Percentiles rank a stretch among this genome's conserved stretches.
Conservation (phyloP, 805 yeast genomes). For the Komagataella phaffii region DNA sequence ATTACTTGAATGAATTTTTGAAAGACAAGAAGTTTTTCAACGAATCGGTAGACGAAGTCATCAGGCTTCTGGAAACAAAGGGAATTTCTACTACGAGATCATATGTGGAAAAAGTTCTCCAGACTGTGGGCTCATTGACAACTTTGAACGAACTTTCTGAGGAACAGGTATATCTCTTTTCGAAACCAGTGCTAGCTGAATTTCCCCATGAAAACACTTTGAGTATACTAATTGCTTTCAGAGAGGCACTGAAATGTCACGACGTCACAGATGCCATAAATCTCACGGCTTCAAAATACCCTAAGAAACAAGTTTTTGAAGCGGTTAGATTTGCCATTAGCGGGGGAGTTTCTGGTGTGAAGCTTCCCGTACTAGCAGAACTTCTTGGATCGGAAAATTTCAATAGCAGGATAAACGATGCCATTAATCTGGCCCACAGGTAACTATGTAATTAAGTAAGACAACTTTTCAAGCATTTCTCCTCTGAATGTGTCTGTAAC, state of each 20-base stretch:
- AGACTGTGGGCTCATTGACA: conserved; percentile 30
- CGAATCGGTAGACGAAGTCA: conserved; percentile 20
- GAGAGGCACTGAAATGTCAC: conserved; percentile 1
- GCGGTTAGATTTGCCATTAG: conserved; percentile 54
- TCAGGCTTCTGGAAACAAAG: conserved; percentile 7
- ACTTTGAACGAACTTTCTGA: conserved; percentile 37
- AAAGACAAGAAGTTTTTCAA: conserved; percentile 21
- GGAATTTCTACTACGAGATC: conserved; percentile 12
- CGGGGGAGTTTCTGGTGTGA: conserved; percentile 59
- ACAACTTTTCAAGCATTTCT: not conserved
- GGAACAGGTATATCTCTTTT: conserved; percentile 35
- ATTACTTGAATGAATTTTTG: conserved; percentile 37
- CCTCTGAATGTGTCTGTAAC: conserved; percentile 11
- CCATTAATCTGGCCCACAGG: not conserved
- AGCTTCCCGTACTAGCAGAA: conserved; percentile 41
- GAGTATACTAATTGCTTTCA: conserved; percentile 4
- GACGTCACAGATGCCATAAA: conserved; percentile 2
- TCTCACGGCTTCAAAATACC: conserved; percentile 4
- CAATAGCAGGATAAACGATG: conserved; percentile 11
- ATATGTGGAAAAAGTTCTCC: conserved; percentile 26
- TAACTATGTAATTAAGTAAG: not conserved
- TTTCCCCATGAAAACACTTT: not conserved
- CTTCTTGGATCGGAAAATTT: conserved; percentile 35
- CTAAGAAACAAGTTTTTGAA: conserved; percentile 35
- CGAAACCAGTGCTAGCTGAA: conserved; percentile 6